Base-by-base conservation (phyloP, 2,329 filamentous ascomycete genomes). In the Aspergillus unguis region DNA sequence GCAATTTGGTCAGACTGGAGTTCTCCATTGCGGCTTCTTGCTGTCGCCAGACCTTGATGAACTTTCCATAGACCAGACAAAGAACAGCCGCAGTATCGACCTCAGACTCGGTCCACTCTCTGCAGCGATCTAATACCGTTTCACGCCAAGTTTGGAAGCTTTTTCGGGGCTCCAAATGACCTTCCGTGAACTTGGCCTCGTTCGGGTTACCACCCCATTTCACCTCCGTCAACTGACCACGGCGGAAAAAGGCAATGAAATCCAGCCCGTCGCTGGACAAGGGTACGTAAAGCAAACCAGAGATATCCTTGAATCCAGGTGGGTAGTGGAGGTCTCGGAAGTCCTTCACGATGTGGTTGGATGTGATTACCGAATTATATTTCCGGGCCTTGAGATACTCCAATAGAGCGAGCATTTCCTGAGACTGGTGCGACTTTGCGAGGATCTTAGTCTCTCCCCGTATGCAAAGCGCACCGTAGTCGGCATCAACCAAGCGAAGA, bases 161-260 rank as follows among this genome's bases (percentile, higher is more conserved):
- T 62, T 84, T 86, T 37, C 90, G 79, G 0, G 90, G 90, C 65
- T 95, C 89, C 0, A 95, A 74, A 59, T 87, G 90, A 0, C 82
- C 83, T 32, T 84, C 79, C 0, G 87, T 92, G 1, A 88, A 90
- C 83, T 88, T 57, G 86, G 79, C 65, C 85, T 61, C 58, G 40
- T 69, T 62, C 0, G 67, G 66, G 91, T 96, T 2, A 85, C 67
- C 67, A 1, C 66, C 66, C 67, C 91, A 2, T 88, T 90, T 90
- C 86, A 95, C 68, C 86, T 92, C 23, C 88, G 89, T 70, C 90
- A 86, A 64, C 81, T 87, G 28, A 84, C 67, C 88, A 59, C 80
- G 86, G n/a, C 91, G 83, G 73, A 95, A 95, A 66, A 96, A 95
- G 0, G 91, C 88, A 40, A 96, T 95, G 62, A 96, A 96, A 62